Base-by-base conservation (phyloP, 2,329 filamentous ascomycete genomes). In the Teratosphaeria zuluensis region DNA sequence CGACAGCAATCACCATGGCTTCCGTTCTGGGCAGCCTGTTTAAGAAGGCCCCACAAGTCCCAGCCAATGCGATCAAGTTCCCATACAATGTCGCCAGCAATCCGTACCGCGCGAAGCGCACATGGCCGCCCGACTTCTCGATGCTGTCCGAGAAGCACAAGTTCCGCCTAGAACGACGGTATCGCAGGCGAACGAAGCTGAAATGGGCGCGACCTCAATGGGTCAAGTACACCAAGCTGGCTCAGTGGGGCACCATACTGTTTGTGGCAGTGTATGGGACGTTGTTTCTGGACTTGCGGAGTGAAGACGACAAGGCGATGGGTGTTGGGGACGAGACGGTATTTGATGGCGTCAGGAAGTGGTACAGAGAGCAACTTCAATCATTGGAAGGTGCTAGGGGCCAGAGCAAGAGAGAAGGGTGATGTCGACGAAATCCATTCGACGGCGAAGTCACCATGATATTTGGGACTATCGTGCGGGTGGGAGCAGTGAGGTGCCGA, bases 91-190 rank as follows among this genome's bases (percentile, higher is more conserved):
- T 78, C 61, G 76, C 79, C 63, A 79, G 73, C 61, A 85, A 84
- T 68, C 81, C 81, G 4, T 86, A 83, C 75, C 82, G 78, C 67
- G 82, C 84, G 54, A 86, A 88, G 74, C 88, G 87, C 70, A 77
- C 83, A 63, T 92, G 89, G 89, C 89, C 89, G 59, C 89, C 89
- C 12, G 85, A 91, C 73, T 88, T 92, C 73, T 76, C 79, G 62
- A 81, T 83, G 69, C 80, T 92, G 60, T 84, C 84, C 42, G 76
- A 79, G 53, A 87, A 88, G 72, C 84, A 91, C 69, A 86, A 92
- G 73, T 87, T 92, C 70, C 81, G 84, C 51, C 86, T 90, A 66
- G 89, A 92, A 77, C 85, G 88, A 72, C 86, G 87, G 69, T 92
- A 87, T 75, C 88, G 90, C 74, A 80, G 89, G 56, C 81, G 89